Evolutionary conservation across 495 filamentous ascomycete species (phyloP), one percentile per base, ranked within the genome.

Genomic region (Penicillium waksmanii): DNA sequence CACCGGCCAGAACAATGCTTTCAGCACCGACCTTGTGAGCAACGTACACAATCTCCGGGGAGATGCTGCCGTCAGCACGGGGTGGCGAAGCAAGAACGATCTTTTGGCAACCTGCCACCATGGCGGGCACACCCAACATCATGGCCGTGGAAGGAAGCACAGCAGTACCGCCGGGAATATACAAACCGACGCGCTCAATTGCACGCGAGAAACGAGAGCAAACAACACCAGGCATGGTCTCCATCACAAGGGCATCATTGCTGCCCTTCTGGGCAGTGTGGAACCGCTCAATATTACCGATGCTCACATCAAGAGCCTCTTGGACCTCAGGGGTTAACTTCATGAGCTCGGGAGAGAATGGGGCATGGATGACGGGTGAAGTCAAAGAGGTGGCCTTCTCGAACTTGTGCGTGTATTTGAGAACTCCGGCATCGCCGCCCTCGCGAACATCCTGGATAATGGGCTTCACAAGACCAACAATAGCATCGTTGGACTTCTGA

Each of bases 21-120:
- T 96, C 90, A 1, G 96, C 95, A 25, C 94, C 94, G 54, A 97
- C 86, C 77, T 97, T 97, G 82, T 98, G 93, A 21, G 95, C 96
- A n/a, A 91, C 86, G 67, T 98, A 98, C 33, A 98, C 94, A 53
- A 98, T 96, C 74, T 98, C 95, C 4, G 95, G 95, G 0, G 94
- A 96, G 62, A 98, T 84, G 62, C 85, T 91, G 42, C 95, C 95
- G 67, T 98, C 95, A 0, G 88, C 71, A 51, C 95, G 88, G 8
- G 95, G 96, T 7, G 95, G 95, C 0, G 94, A 93, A 10, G 96
- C 95, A 31, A 98, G 72, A 19, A 98, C 88, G 47, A 98, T 98
- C 73, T 87, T 93, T 72, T 92, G 86, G 82, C 95, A 98, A n/a
- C 95, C 96, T 12, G 95, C 95, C 4, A 97, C 95, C 86, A 95